Evolutionary conservation across 148 eudicot genomes (phyloP).

Genomic region (Beta vulgaris): DNA sequence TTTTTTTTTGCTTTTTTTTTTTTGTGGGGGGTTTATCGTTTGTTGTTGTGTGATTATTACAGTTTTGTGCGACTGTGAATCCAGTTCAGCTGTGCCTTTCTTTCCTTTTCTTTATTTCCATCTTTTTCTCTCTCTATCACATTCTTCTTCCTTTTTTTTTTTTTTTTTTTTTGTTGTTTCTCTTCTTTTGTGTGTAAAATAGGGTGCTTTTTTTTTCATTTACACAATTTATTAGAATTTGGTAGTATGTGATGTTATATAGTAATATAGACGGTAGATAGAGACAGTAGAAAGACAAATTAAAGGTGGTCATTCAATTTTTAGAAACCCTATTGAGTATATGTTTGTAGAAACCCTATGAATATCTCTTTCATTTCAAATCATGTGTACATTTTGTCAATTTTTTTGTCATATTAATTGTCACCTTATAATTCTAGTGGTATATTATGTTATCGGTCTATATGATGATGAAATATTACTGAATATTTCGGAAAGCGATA

Average conservation of each 20-base stretch:
- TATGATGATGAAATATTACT: no score
- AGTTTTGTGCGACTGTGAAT: slow-evolving; percentile 25
- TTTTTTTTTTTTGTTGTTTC: not conserved
- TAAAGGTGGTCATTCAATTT: no score
- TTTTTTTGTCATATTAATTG: no score
- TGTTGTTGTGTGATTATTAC: slow-evolving; percentile 33
- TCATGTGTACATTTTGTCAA: no score
- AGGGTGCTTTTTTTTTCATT: not conserved
- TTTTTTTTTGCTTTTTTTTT: not conserved
- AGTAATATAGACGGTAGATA: slow-evolving; percentile 3
- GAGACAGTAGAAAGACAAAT: not conserved
- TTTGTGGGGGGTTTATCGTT: slow-evolving; percentile 3
- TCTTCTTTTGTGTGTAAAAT: not conserved
- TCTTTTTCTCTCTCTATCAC: not conserved
- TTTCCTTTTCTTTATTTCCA: slow-evolving; percentile 13
- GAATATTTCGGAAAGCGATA: no score
- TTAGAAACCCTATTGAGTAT: no score
- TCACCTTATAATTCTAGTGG: no score
- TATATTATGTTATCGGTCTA: no score
- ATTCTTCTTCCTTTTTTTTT: not conserved
- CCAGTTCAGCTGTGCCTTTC: slow-evolving; percentile 34
- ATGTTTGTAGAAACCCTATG: no score
- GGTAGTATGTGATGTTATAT: not conserved
- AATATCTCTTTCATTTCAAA: no score
- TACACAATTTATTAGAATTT: slow-evolving; percentile 8